Conservation (phyloP, 257 asterid species). For the Mentha longifolia region DNA sequence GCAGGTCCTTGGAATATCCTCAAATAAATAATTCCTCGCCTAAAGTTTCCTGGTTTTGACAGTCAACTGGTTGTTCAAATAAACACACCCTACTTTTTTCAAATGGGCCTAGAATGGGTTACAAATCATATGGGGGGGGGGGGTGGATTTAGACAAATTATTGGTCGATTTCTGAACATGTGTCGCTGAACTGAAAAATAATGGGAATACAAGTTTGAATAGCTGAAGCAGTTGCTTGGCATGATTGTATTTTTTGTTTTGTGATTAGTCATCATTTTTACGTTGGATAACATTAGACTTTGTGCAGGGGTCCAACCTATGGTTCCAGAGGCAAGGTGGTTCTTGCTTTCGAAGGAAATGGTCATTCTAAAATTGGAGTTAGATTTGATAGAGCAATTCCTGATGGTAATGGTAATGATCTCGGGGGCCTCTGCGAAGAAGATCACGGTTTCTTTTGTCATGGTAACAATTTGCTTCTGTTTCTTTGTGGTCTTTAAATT, state of each 20-base stretch:
- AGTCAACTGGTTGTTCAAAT: no score
- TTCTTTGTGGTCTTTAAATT: conserved; percentile 11
- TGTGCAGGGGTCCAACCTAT: conserved; percentile 73
- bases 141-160: neutral
- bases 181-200: neutral
- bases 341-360: conserved; percentile 78
- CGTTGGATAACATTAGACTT: conserved; percentile 2
- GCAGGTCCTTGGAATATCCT: no score
- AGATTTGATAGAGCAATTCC: conserved; percentile 78
- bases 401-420: conserved; percentile 89
- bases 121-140: no score
- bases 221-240: conserved; percentile 22
- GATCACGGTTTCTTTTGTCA: conserved; percentile 89
- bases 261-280: conserved; percentile 12
- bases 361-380: conserved; percentile 83
- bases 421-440: conserved; percentile 89
- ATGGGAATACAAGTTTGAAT: conserved; percentile 1
- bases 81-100: no score
- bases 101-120: no score
- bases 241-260: conserved; percentile 2
- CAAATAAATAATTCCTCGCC: no score
- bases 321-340: conserved; percentile 82
- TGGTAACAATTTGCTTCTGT: conserved; percentile 50
- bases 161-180: neutral
- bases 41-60: no score